Evolutionary conservation across 2,329 filamentous ascomycete genomes (phyloP).

Genomic region (Phialemoniopsis sp.): DNA sequence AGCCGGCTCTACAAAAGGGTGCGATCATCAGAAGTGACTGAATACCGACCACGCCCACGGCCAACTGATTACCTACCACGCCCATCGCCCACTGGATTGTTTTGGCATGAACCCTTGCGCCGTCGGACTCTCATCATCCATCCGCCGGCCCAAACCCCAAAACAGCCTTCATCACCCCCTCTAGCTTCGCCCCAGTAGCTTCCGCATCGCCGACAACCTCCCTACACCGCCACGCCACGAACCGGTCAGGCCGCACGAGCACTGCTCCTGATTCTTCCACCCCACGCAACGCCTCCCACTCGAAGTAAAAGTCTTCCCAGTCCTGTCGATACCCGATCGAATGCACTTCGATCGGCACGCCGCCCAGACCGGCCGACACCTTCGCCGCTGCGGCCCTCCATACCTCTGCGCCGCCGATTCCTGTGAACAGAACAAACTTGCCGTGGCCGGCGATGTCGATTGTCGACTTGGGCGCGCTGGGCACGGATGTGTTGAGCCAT

Average conservation of each 20-base stretch:
- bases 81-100: too few relatives aligned
- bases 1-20: too few relatives aligned
- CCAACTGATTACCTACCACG: too few relatives aligned
- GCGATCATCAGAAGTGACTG: too few relatives aligned
- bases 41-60: too few relatives aligned
- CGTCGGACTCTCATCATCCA: too few relatives aligned
- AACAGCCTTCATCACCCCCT: constrained; percentile 13
- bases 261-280: constrained; percentile 55
- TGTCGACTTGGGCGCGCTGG: constrained; percentile 45
- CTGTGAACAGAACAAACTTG: constrained; percentile 44
- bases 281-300: constrained; percentile 50
- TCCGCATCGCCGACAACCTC: constrained; percentile 9
- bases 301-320: constrained; percentile 58
- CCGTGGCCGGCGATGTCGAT: constrained; percentile 57
- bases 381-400: constrained; percentile 46
- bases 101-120: too few relatives aligned
- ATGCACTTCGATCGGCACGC: constrained; percentile 41
- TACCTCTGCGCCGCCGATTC: constrained; percentile 44
- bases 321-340: constrained; percentile 55
- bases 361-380: constrained; percentile 28
- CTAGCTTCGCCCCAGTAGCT: constrained; percentile 9
- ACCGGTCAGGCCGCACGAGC: constrained; percentile 54
- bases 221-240: constrained; percentile 45
- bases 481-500: constrained; percentile 50
- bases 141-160: constrained; percentile 5